These are phyloP conservation scores for Hypsizygus ulmarius DNA, from an alignment of 1,284 basidiomycete genomes.

Conservation along the genomic window DNA sequence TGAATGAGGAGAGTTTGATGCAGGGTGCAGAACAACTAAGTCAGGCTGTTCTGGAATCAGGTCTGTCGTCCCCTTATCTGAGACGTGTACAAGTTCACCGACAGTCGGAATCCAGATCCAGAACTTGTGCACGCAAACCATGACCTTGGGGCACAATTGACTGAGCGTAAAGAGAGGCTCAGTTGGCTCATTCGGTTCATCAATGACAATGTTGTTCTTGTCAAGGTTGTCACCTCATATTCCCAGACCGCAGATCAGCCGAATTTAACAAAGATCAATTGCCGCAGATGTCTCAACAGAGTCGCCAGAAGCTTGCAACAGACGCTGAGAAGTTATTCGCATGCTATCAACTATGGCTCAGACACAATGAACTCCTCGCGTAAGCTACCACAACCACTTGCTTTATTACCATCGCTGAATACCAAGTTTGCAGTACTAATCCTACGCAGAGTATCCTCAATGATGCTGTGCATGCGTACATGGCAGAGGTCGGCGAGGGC, in stretches of 20 bases:
- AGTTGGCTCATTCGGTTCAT: slow-evolving; percentile 86
- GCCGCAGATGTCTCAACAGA: slow-evolving; percentile 73
- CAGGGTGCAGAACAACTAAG: slow-evolving; percentile 78
- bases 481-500: slow-evolving; percentile 53
- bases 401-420: not conserved
- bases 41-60: slow-evolving; percentile 68
- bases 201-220: slow-evolving; percentile 77
- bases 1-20: slow-evolving; percentile 80
- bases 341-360: slow-evolving; percentile 80
- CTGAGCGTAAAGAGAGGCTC: slow-evolving; percentile 72
- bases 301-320: slow-evolving; percentile 73
- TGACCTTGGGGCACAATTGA: slow-evolving; percentile 81
- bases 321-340: slow-evolving; percentile 90
- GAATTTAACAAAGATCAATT: slow-evolving; percentile 5
- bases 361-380: slow-evolving; percentile 73
- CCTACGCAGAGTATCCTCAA: slow-evolving; percentile 57
- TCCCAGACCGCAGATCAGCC: not conserved
- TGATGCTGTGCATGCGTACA: slow-evolving; percentile 64
- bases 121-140: slow-evolving; percentile 74
- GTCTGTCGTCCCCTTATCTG: slow-evolving; percentile 30
- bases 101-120: slow-evolving; percentile 47
- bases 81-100: not conserved
- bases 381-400: slow-evolving; percentile 32
- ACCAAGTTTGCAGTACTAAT: slow-evolving; percentile 35
- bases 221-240: slow-evolving; percentile 51